A percentile compares a stretch with the other conserved stretches of the same genome.
These are phyloP conservation scores for Yarrowia yakushimensis DNA, from an alignment of 805 yeast species.

Conservation along the genomic window DNA sequence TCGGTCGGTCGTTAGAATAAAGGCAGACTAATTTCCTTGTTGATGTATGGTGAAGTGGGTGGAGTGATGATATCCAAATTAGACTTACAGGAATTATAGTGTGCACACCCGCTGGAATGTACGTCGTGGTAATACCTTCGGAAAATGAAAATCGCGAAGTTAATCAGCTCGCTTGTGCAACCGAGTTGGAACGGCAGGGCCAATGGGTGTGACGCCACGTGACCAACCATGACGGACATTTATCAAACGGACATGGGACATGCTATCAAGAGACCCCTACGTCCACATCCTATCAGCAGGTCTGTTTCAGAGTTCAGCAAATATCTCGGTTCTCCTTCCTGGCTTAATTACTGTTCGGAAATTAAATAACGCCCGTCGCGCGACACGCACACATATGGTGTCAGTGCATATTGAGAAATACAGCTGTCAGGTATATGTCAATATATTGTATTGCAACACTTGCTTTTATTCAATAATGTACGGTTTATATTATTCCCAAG, in stretches of 20 bases:
- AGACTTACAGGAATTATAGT: constrained; percentile 3
- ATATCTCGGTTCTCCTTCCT: not conserved
- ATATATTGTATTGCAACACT: not conserved
- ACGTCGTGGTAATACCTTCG: constrained; percentile 11
- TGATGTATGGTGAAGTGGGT: not conserved
- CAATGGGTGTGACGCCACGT: no score
- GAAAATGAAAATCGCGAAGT: constrained; percentile 8
- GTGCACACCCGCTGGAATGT: constrained; percentile 7
- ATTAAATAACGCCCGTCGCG: not conserved
- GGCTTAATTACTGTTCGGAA: not conserved
- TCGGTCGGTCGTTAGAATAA: not conserved
- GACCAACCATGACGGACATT: no score
- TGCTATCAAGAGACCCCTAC: not conserved
- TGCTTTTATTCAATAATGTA: not conserved
- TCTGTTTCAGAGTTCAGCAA: not conserved
- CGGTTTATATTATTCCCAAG: not conserved
- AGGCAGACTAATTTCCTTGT: not conserved
- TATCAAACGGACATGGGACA: not conserved
- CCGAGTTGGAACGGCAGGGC: not conserved
- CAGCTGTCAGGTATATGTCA: no score
- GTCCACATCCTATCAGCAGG: not conserved
- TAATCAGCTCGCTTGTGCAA: constrained; percentile 8
- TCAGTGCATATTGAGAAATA: not conserved
- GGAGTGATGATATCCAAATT: constrained; percentile 8
- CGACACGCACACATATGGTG: not conserved